A percentile compares a stretch with the other conserved stretches of the same genome.
Evolutionary conservation across 2,329 filamentous ascomycete genomes (phyloP).

Genomic region (Fusarium solani-melongenae): DNA sequence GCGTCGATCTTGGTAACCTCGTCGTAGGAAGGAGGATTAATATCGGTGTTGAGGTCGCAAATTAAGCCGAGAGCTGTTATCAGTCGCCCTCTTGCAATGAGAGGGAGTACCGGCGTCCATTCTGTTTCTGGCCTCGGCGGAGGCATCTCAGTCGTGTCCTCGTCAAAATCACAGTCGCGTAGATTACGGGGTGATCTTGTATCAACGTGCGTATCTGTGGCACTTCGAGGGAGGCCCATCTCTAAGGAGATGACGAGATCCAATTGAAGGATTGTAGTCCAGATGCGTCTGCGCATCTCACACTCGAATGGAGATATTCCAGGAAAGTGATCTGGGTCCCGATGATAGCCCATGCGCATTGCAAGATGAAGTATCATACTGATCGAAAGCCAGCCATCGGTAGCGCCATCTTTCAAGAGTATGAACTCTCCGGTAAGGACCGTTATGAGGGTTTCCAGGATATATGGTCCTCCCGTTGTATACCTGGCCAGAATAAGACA

Average conservation of each 20-base stretch:
- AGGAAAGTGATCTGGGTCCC: slow-evolving; percentile 23
- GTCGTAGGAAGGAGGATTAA: slow-evolving; percentile 14
- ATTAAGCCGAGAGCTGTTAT: slow-evolving; percentile 17
- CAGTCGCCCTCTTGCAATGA: slow-evolving; percentile 16
- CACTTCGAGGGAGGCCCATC: slow-evolving; percentile 59
- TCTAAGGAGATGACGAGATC: slow-evolving; percentile 73
- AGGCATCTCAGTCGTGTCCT: slow-evolving; percentile 12
- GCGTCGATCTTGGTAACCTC: slow-evolving; percentile 12
- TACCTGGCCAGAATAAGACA: slow-evolving; percentile 22
- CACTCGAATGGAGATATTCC: slow-evolving; percentile 53
- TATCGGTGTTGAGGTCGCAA: slow-evolving; percentile 20
- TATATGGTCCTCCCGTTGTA: slow-evolving; percentile 18
- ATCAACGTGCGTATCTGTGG: slow-evolving; percentile 12
- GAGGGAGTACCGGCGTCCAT: slow-evolving; percentile 18
- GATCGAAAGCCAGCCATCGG: slow-evolving; percentile 20
- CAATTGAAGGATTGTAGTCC: slow-evolving; percentile 63
- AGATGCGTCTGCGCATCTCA: slow-evolving; percentile 62
- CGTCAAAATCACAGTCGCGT: slow-evolving; percentile 22
- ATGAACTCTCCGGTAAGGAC: slow-evolving; percentile 22
- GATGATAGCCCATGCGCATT: slow-evolving; percentile 30
- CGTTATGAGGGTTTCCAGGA: slow-evolving; percentile 25
- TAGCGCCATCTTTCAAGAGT: slow-evolving; percentile 11
- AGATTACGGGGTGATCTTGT: slow-evolving; percentile 18
- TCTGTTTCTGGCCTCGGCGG: slow-evolving; percentile 22
- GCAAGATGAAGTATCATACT: slow-evolving; percentile 26